Evolutionary conservation across 208 protist genomes (phyloP).

Genomic region (Leishmania mexicana): DNA sequence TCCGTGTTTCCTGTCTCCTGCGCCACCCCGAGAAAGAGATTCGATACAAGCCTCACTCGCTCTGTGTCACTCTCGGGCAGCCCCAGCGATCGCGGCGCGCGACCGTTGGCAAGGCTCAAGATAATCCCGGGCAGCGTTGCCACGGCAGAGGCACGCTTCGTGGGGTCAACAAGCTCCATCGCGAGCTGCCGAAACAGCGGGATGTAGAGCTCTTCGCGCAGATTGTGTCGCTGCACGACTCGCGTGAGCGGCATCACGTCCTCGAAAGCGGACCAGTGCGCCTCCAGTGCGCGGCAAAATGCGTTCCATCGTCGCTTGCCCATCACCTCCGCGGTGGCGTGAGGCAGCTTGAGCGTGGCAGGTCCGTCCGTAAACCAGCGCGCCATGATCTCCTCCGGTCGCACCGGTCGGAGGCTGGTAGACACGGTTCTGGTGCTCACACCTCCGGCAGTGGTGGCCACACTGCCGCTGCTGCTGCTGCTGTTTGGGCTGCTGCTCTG

Average conservation of each 20-base stretch:
- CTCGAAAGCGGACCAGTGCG: constrained; percentile 51
- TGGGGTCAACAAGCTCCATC: constrained; percentile 66
- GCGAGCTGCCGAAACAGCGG: constrained; percentile 79
- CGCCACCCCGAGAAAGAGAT: constrained; percentile 65
- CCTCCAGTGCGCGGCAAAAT: constrained; percentile 42
- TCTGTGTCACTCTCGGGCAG: constrained; percentile 52
- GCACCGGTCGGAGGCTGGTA: constrained; percentile 16
- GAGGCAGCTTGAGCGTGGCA: constrained; percentile 52
- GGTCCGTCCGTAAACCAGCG: constrained; percentile 74
- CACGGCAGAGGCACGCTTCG: constrained; percentile 48
- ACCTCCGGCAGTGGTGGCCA: background rate
- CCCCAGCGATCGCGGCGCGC: constrained; percentile 59
- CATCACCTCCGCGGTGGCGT: constrained; percentile 61
- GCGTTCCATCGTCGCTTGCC: constrained; percentile 40
- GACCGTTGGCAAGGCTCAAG: constrained; percentile 75
- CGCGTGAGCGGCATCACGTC: constrained; percentile 67
- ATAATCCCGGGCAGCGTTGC: constrained; percentile 70
- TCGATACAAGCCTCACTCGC: constrained; percentile 54
- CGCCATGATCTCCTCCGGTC: constrained; percentile 51
- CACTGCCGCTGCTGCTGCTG: background rate
- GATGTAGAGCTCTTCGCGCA: constrained; percentile 64
- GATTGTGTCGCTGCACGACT: constrained; percentile 48
- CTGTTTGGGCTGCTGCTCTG: constrained; percentile 1
- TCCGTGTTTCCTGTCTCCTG: constrained; percentile 87
- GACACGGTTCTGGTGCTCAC: background rate